Evolutionary conservation across 108 stramenopile genomes (phyloP), one percentile per base, ranked within the genome.

Genomic region (Skeletonema potamos): DNA sequence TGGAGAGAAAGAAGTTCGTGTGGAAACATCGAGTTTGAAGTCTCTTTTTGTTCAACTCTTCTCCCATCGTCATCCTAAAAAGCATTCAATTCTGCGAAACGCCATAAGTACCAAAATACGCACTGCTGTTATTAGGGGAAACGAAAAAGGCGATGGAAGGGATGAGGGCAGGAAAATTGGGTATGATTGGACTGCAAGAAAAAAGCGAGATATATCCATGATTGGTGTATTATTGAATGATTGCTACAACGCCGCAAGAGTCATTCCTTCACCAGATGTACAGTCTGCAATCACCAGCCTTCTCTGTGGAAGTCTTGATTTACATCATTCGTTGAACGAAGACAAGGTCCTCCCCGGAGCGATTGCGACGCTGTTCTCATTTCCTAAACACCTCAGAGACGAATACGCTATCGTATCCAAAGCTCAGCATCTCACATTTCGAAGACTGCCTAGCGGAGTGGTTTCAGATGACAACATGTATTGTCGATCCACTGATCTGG

Each of bases 21-120:
- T 17, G 26, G 43, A 20, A 28, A 0, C n/a, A 29, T 51, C 44
- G 9, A 39, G 11, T 33, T n/a, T 37, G 37, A 58, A 60, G 17
- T 66, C 58, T 24, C 28, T 48, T 17, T 74, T 74, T 58, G 65
- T 74, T 60, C 73, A 74, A 32, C 73, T 74, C 27, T 74, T 74
- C 66, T 26, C 30, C 22, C 11, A 58, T 13, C 64, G 56, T 20
- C 73, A 74, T 27, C 64, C 65, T 2, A 66, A 36, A 44, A 66
- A 46, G 59, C 60, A 62, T 33, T 62, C 60, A 13, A 29, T 41
- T 5, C 27, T 59, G n/a, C 8, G 58, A 28, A 70, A 44, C 8
- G 13, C 67, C 32, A 27, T 39, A 12, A 26, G 11, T 18, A 59
- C 57, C 27, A 29, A 26, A 43, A 27, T 37, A 32, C 29, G 11